Evolutionary conservation across 495 filamentous ascomycete genomes (phyloP), one percentile per base, ranked within the genome.

Genomic region (Aspergillus asperescens): DNA sequence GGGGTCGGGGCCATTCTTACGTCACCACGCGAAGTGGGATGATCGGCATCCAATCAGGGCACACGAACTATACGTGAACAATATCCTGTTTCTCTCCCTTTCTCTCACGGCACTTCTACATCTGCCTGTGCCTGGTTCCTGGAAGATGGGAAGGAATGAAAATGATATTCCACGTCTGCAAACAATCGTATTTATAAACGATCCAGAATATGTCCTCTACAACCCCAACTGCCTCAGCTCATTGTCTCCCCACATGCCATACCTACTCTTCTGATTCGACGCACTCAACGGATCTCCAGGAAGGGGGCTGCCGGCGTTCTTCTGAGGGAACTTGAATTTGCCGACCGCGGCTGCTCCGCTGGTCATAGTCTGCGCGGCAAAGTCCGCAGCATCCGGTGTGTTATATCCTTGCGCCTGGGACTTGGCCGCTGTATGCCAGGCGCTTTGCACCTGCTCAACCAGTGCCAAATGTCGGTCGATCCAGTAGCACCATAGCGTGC

Each of bases 401-500:
- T 48, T 5, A 13, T 20, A 7, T 18, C 18, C 16, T 13, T 48
- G 15, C 25, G 49, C 49, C 31, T 29, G 20, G 20, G 20, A 8
- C 32, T 48, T 55, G 18, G 44, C 22, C 31, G 20, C 15, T n/a
- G 24, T n/a, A 24, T 48, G 52, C 52, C 52, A 55, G 15, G 7
- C 52, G 5, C 5, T 10, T 35, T 48, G 43, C 12, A 55, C 35
- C 23, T 42, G 9, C 35, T 55, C 52, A 23, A 32, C 18, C 16
- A 27, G 12, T 20, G 23, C 44, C 22, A 48, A 34, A 34, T 55
- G 52, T 3, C 22, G 24, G 52, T 55, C 52, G 24, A 55, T 55
- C 52, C 52, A 55, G 42, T 55, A 55, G 52, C 42, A 45, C 52
- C 52, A 55, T 24, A 55, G 34, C n/a, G 52, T 55, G 38, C 52